Evolutionary conservation across 805 yeast species (phyloP).

Genomic region (Yarrowia hollandica): DNA sequence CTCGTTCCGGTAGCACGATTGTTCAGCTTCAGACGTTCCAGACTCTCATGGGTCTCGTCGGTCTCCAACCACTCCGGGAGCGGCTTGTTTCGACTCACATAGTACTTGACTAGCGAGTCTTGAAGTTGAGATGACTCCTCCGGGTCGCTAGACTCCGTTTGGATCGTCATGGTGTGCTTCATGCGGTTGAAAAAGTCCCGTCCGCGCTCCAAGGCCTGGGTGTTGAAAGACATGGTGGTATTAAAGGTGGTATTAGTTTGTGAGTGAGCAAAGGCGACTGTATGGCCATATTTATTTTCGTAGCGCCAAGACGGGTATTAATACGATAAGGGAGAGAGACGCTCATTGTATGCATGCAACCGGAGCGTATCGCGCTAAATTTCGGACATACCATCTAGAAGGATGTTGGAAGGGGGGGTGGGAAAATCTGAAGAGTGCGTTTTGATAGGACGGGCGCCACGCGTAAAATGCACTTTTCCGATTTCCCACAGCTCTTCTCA

Average conservation of each 20-base stretch:
- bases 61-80: constrained; percentile 5
- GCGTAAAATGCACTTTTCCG: no score
- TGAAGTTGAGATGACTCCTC: not conserved
- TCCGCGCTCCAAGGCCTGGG: constrained; percentile 10
- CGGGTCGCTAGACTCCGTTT: not conserved
- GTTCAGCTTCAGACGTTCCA: not conserved
- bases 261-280: not conserved
- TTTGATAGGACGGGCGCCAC: no score
- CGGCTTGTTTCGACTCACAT: constrained; percentile 1
- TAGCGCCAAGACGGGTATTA: not conserved
- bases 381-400: no score
- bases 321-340: not conserved
- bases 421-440: no score
- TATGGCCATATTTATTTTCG: not conserved
- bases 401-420: no score
- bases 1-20: not conserved
- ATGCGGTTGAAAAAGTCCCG: constrained; percentile 13
- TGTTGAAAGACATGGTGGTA: not conserved
- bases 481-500: no score
- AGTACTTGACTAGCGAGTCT: constrained; percentile 10
- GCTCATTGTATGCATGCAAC: no score
- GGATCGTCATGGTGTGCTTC: not conserved
- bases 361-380: no score
- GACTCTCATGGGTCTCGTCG: not conserved
- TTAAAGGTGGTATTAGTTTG: no score